phyloP scores from a whole-genome alignment of 1,139 yeast species.

The Yamadazyma mexicana region DNA sequence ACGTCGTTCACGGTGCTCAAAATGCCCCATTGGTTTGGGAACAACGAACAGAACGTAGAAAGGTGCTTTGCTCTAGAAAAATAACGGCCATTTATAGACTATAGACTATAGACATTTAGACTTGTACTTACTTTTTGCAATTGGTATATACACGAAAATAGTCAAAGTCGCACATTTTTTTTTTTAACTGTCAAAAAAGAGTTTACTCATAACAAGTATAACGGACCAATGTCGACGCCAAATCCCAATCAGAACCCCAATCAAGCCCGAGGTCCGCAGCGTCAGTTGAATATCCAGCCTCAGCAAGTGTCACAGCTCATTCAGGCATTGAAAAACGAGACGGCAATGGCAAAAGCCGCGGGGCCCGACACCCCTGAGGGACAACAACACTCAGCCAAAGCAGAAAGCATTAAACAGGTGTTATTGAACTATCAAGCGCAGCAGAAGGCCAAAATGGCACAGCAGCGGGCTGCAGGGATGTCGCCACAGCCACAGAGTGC shows the following conservation, averaged over 20 bases:
- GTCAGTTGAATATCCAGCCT: constrained; percentile 44
- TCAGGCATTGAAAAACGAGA: constrained; percentile 57
- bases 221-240: constrained; percentile 15
- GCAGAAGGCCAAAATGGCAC: constrained; percentile 24
- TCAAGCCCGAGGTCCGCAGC: constrained; percentile 9
- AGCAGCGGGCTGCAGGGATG: constrained; percentile 9
- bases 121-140: too few relatives aligned
- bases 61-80: constrained; percentile 33
- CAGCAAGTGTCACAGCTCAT: constrained; percentile 64
- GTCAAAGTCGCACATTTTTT: too few relatives aligned
- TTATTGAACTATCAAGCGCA: constrained; percentile 45
- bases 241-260: constrained; percentile 6
- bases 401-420: constrained; percentile 61
- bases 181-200: too few relatives aligned
- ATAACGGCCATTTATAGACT: not conserved
- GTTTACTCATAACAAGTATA: not conserved
- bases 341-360: constrained; percentile 59
- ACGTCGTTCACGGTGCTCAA: constrained; percentile 28
- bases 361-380: constrained; percentile 62
- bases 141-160: too few relatives aligned
- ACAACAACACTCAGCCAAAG: constrained; percentile 64
- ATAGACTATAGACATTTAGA: not conserved
- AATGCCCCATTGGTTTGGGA: constrained; percentile 54
- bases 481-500: constrained; percentile 5
- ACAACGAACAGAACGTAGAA: constrained; percentile 39